Conservation (phyloP, 177 flowering plant species). For the Vitis hybrid region DNA sequence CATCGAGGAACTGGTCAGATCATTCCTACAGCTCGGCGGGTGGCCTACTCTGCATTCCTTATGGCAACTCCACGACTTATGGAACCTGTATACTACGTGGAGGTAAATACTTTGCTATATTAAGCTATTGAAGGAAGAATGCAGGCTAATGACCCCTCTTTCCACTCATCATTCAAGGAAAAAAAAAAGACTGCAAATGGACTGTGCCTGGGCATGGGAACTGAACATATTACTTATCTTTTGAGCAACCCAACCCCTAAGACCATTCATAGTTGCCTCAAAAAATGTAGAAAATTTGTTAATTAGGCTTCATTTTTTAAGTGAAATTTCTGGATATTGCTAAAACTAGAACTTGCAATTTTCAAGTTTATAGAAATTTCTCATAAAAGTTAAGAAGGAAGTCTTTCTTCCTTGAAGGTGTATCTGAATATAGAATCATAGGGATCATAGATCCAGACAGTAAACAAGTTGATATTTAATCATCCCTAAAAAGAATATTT, state of each 20-base stretch:
- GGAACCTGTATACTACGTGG: constrained; percentile 99
- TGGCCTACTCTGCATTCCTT: constrained; percentile 94
- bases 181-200: too few relatives aligned
- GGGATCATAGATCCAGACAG: background rate
- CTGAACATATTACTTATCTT: too few relatives aligned
- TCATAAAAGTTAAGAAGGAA: background rate
- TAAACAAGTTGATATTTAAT: background rate
- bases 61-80: constrained; percentile 98
- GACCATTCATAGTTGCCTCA: too few relatives aligned
- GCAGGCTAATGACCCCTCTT: background rate
- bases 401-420: background rate
- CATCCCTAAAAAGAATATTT: background rate
- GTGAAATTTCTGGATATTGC: too few relatives aligned
- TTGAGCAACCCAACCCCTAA: too few relatives aligned
- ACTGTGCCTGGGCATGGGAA: too few relatives aligned
- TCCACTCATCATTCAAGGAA: too few relatives aligned
- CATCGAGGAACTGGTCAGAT: constrained; percentile 97
- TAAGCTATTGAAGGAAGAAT: background rate
- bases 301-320: too few relatives aligned
- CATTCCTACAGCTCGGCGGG: constrained; percentile 98
- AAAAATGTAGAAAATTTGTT: too few relatives aligned
- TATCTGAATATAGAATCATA: background rate
- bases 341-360: too few relatives aligned
- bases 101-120: constrained; percentile 39
- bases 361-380: too few relatives aligned